Evolutionary conservation across 2,329 filamentous ascomycete genomes (phyloP).

Genomic region (Fusarium humuli): DNA sequence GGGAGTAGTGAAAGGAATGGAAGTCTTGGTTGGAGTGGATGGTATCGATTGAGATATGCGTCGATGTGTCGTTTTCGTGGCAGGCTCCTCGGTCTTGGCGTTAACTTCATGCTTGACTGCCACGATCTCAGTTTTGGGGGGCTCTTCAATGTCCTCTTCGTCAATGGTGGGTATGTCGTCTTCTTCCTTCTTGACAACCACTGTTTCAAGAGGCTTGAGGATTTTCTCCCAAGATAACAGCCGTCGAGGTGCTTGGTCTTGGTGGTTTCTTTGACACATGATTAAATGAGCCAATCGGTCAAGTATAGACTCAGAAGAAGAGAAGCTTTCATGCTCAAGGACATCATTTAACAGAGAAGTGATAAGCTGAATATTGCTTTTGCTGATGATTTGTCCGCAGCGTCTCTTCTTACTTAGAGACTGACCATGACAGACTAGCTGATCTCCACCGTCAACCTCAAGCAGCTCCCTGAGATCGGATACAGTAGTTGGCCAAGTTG

Average conservation of each 20-base stretch:
- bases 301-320: constrained; percentile 28
- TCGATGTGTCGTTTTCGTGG: background rate
- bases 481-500: constrained; percentile 25
- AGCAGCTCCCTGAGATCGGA: constrained; percentile 19
- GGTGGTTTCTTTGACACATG: constrained; percentile 25
- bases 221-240: constrained; percentile 30
- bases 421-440: constrained; percentile 24
- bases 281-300: constrained; percentile 27
- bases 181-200: constrained; percentile 22
- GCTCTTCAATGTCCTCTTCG: background rate
- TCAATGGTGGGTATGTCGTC: background rate
- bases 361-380: constrained; percentile 9
- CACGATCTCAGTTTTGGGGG: background rate
- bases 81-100: background rate
- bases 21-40: background rate
- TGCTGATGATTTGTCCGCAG: constrained; percentile 12
- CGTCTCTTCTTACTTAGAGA: background rate
- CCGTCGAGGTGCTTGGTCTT: background rate
- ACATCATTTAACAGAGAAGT: constrained; percentile 21
- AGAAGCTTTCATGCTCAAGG: constrained; percentile 18
- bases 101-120: constrained; percentile 3
- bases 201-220: constrained; percentile 1
- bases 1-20: background rate
- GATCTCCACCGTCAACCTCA: constrained; percentile 2
- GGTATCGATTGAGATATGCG: background rate